phyloP scores from a whole-genome alignment of 129 eudicot species.

The Flaveria robusta region DNA sequence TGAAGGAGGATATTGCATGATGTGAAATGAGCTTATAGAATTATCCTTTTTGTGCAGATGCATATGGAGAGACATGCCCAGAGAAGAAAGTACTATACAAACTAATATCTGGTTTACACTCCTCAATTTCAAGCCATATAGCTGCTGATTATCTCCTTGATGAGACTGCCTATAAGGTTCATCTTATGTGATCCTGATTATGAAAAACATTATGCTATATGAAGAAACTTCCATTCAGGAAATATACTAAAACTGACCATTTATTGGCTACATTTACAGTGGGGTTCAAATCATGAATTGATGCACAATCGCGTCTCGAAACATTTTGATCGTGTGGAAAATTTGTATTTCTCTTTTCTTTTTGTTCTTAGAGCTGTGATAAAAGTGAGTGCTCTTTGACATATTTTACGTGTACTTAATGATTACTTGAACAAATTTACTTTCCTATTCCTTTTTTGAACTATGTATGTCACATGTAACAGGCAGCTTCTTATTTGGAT shows the following conservation, averaged over 20 bases:
- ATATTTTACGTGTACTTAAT: background rate
- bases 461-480: conserved; percentile 2
- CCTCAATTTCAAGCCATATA: conserved; percentile 87
- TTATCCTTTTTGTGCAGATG: conserved; percentile 48
- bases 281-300: conserved; percentile 70
- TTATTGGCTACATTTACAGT: conserved; percentile 54
- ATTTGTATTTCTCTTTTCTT: conserved; percentile 85
- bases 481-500: conserved; percentile 88
- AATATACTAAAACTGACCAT: conserved; percentile 17
- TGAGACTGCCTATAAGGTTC: conserved; percentile 61
- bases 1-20: background rate
- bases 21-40: conserved; percentile 15
- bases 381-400: conserved; percentile 56
- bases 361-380: conserved; percentile 96
- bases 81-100: conserved; percentile 87
- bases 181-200: background rate
- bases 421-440: conserved; percentile 1
- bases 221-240: background rate
- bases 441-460: background rate
- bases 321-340: conserved; percentile 81
- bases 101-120: conserved; percentile 77
- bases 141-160: conserved; percentile 84
- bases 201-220: background rate
- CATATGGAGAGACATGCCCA: conserved; percentile 79
- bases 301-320: conserved; percentile 71